Evolutionary conservation across 345 rosid species (phyloP).

Genomic region (Conringia planisiliqua): DNA sequence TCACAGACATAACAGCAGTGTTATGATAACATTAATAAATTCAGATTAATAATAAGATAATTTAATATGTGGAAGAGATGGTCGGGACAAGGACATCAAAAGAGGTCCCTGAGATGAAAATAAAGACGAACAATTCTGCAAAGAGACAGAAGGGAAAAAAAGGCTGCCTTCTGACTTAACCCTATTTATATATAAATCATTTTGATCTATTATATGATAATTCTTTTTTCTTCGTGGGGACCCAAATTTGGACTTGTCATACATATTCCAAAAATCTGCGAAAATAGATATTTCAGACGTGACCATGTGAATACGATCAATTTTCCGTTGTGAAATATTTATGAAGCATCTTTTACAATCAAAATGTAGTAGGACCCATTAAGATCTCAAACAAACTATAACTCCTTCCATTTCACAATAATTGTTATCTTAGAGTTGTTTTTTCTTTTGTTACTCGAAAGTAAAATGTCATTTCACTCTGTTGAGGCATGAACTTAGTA

Average conservation of each 20-base stretch:
- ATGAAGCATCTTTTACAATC: constrained; percentile 13
- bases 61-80: constrained; percentile 32
- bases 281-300: constrained; percentile 18
- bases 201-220: background rate
- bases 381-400: background rate
- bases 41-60: constrained; percentile 14
- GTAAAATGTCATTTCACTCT: background rate
- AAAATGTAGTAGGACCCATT: constrained; percentile 12
- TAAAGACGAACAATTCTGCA: constrained; percentile 27
- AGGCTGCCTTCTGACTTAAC: constrained; percentile 36
- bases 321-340: constrained; percentile 5
- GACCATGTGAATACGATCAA: constrained; percentile 22
- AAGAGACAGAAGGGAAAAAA: constrained; percentile 12
- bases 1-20: background rate
- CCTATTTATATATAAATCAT: constrained; percentile 3
- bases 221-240: constrained; percentile 7
- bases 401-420: background rate
- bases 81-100: constrained; percentile 29
- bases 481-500: background rate
- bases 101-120: constrained; percentile 30
- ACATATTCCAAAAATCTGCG: constrained; percentile 23
- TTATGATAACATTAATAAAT: constrained; percentile 10
- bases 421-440: background rate
- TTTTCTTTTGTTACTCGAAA: background rate
- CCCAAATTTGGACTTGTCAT: constrained; percentile 29